These are phyloP conservation scores for Emericellopsis cladophorae DNA, from an alignment of 2,329 filamentous ascomycete genomes.

Conservation along the genomic window DNA sequence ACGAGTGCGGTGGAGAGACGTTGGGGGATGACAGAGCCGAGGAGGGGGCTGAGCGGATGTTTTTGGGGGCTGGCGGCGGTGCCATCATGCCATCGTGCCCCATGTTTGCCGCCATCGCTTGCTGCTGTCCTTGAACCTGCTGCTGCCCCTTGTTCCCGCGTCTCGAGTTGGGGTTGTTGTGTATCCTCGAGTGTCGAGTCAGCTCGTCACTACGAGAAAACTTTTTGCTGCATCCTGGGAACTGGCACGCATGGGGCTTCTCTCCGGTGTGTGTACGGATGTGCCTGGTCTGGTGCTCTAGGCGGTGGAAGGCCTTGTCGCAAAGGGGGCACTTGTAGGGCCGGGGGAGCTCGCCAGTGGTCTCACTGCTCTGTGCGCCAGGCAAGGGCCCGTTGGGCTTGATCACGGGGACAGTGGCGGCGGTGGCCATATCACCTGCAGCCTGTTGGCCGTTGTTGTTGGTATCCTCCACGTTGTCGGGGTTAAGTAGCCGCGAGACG, in stretches of 20 bases:
- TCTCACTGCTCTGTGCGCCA: slow-evolving; percentile 45
- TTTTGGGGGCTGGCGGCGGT: slow-evolving; percentile 60
- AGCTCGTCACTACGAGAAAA: slow-evolving; percentile 95
- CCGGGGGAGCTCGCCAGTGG: slow-evolving; percentile 62
- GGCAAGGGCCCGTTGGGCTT: slow-evolving; percentile 51
- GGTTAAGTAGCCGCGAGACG: slow-evolving; percentile 66
- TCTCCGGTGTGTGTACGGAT: slow-evolving; percentile 96
- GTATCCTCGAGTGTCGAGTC: slow-evolving; percentile 92
- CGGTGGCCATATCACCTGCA: slow-evolving; percentile 32
- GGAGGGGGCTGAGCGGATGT: slow-evolving; percentile 77
- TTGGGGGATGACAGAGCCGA: slow-evolving; percentile 88
- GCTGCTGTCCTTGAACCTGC: slow-evolving; percentile 17
- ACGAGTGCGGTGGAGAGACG: slow-evolving; percentile 88
- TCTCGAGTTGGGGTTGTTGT: slow-evolving; percentile 96
- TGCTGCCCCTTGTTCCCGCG: slow-evolving; percentile 68
- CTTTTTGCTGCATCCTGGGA: slow-evolving; percentile 90
- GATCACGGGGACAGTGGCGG: slow-evolving; percentile 37
- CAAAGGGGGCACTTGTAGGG: slow-evolving; percentile 98
- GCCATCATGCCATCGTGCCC: slow-evolving; percentile 59
- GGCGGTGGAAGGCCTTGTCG: slow-evolving; percentile 95
- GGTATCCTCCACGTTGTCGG: slow-evolving; percentile 17
- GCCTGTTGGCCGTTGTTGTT: slow-evolving; percentile 14
- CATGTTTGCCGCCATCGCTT: slow-evolving; percentile 24
- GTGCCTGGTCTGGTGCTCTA: slow-evolving; percentile 85
- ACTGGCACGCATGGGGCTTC: slow-evolving; percentile 94